A percentile compares a stretch with the other conserved stretches of the same genome.
Evolutionary conservation across 306 rosid species (phyloP).

Genomic region (Inga leiocalycina): DNA sequence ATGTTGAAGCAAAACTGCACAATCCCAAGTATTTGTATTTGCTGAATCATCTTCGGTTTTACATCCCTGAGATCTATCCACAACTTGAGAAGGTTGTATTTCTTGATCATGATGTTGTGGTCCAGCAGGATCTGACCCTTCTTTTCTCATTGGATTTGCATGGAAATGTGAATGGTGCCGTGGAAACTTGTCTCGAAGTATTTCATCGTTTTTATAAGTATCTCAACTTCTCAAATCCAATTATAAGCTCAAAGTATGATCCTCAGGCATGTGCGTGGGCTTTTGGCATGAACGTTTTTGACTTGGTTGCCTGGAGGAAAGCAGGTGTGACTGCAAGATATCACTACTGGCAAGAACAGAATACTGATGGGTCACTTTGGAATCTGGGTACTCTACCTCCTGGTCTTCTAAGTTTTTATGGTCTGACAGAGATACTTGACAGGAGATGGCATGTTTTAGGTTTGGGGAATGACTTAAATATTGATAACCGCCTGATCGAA

Average conservation of each 20-base stretch:
- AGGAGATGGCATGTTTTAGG: conserved; percentile 99
- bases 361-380: conserved; percentile 79
- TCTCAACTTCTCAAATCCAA: conserved; percentile 81
- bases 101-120: conserved; percentile 89
- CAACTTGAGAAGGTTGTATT: conserved; percentile 90
- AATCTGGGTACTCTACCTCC: conserved; percentile 83
- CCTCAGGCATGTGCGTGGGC: conserved; percentile 97
- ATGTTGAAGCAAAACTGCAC: conserved; percentile 58
- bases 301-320: conserved; percentile 80
- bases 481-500: conserved; percentile 79
- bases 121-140: conserved; percentile 84
- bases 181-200: conserved; percentile 94
- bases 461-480: conserved; percentile 76
- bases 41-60: conserved; percentile 89
- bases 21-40: conserved; percentile 63
- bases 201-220: conserved; percentile 85
- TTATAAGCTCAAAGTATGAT: conserved; percentile 85
- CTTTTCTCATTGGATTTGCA: conserved; percentile 87
- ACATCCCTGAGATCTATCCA: conserved; percentile 91
- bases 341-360: conserved; percentile 92
- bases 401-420: conserved; percentile 84
- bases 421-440: conserved; percentile 91
- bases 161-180: conserved; percentile 91
- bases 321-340: conserved; percentile 73
- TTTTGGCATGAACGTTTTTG: conserved; percentile 87